Base-by-base conservation (phyloP, 805 yeast genomes). In the Wickerhamiella alocasiicola region DNA sequence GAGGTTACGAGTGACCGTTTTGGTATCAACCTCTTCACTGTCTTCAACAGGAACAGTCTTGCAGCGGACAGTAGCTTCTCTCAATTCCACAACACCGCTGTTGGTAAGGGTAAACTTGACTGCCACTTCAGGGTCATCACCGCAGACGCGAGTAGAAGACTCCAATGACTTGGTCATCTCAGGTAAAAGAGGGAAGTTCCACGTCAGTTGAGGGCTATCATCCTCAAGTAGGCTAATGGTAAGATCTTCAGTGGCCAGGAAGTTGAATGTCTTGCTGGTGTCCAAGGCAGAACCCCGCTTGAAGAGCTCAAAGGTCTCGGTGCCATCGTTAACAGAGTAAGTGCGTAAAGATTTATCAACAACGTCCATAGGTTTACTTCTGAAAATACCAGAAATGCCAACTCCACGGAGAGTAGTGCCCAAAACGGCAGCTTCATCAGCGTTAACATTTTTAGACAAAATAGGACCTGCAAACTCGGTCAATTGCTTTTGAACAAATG, bases 381-480 rank as follows among this genome's bases (percentile, higher is more conserved):
- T 73, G 57, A 76, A 78, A 51, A 76, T 70, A 29, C 74, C 70
- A n/a, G 84, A 74, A 28, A 83, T 64, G 36, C 74, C 67, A 30
- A 84, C 79, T 16, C 91, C 97, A 48, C 85, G 71, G 28, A 81
- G 64, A n/a, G 95, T 75, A 2, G 93, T 74, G 37, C 98, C 98
- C 51, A 82, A 68, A 11, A 83, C 95, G 39, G 83, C 83, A 33
- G 96, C 77, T 63, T 91, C 98, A 60, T 91, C 98, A 0, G 98
- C 91, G 59, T 91, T 91, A 33, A 91, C 93, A 39, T 78, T 82
- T 58, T 78, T 84, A 17, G 94, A 69, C 29, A 87, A 66, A 37
- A 65, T 55, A 2, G 73, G 78, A 15, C 72, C 73, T 1, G 79
- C 83, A 31, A 78, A 62, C 13, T 35, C 40, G 15, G 41, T 38